Base-by-base conservation (phyloP, 2,329 filamentous ascomycete species). In the Neocucurbitaria cava region DNA sequence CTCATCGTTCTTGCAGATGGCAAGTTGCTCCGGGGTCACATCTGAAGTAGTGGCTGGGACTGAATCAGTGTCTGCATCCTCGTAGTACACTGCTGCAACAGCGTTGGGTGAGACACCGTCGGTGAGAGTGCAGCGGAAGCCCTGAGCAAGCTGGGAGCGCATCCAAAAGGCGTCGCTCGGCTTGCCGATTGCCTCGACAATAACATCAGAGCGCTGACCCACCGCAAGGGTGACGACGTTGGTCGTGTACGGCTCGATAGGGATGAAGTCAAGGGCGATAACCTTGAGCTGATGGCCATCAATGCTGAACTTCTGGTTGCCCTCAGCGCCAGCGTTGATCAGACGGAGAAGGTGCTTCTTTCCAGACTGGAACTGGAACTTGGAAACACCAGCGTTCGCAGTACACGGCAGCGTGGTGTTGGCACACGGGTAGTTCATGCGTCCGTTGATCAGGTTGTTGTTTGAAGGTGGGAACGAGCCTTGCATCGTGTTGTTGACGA, bases 21-120 rank as follows among this genome's bases (percentile, higher is more conserved):
- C 50, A 5, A 65, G 56, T 31, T 65, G 61, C 3, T 30, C 62
- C 24, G 64, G 33, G 4, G 65, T 66, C 21, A 64, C 64, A 20
- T 53, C 45, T 2, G 63, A 62, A 36, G 81, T 85, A 3, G 72
- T 52, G 8, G 52, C 77, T 0, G 88, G 88, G 1, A 77, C 52
- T 17, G 76, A 70, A 40, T 71, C 75, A 1, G 77, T 78, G 64
- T 89, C 78, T 8, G 85, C 83, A 9, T 79, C 66, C 39, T 88
- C 79, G 70, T 91, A 91, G 75, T 88, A 89, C 46, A 91, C 80
- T 9, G 82, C 85, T 0, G 87, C 89, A 0, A 65, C 48, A 31
- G 64, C 66, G 23, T 64, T 63, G 1, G 65, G 65, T 2, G 62
- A 62, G 45, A 62, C 47, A 8, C 56, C 55, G 6, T 59, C 47